These are phyloP conservation scores for Strobilomyces confusus DNA, from an alignment of 768 basidiomycete species.

Conservation along the genomic window DNA sequence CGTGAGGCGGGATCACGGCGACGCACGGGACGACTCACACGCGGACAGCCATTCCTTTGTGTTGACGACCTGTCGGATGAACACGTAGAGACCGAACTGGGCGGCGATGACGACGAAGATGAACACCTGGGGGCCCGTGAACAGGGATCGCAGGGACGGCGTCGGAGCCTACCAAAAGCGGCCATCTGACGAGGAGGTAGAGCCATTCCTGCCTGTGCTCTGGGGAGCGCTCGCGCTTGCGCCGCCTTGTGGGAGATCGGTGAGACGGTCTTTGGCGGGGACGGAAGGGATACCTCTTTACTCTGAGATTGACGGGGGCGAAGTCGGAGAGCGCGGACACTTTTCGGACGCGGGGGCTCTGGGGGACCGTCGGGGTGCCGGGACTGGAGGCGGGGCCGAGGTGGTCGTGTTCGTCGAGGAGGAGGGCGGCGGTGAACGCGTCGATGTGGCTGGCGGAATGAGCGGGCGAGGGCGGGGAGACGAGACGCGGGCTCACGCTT, in stretches of 20 bases:
- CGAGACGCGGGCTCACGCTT: constrained; percentile 55
- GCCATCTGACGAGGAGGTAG: constrained; percentile 82
- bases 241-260: constrained; percentile 30
- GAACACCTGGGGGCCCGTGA: constrained; percentile 49
- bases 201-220: constrained; percentile 65
- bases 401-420: constrained; percentile 47
- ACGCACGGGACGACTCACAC: constrained; percentile 47
- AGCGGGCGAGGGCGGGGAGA: not conserved
- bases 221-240: constrained; percentile 29
- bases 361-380: constrained; percentile 19
- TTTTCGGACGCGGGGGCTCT: constrained; percentile 60
- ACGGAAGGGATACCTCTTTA: constrained; percentile 53
- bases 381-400: constrained; percentile 21
- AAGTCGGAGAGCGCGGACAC: constrained; percentile 84
- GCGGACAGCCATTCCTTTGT: constrained; percentile 90
- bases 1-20: not conserved
- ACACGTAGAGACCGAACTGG: constrained; percentile 83
- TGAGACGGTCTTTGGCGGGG: not conserved
- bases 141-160: not conserved
- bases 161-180: constrained; percentile 59
- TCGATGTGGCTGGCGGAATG: constrained; percentile 51
- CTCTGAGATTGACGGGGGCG: constrained; percentile 83
- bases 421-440: constrained; percentile 74
- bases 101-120: constrained; percentile 79
- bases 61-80: constrained; percentile 90